These are phyloP conservation scores for Yamagishiella unicocca DNA, from an alignment of 139 green algal species.

Conservation along the genomic window DNA sequence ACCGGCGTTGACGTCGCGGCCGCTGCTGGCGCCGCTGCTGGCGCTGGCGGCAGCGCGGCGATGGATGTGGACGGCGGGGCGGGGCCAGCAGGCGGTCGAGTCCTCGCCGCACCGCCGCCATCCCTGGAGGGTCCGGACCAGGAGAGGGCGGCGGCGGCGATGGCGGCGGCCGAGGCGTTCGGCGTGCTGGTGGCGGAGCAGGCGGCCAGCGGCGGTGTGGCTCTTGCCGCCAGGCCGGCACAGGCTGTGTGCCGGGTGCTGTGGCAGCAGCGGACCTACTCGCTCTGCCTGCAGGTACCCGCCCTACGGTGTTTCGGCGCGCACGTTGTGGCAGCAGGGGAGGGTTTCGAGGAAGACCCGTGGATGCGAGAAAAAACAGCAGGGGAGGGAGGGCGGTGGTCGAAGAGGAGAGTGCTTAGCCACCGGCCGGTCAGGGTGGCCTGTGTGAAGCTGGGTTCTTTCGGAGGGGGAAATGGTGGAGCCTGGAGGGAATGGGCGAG, in stretches of 20 bases:
- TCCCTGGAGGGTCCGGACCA: not conserved
- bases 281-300: constrained; percentile 25
- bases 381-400: too few species aligned
- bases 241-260: constrained; percentile 8
- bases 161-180: constrained; percentile 10
- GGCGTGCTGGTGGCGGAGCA: constrained; percentile 3
- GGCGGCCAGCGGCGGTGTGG: not conserved
- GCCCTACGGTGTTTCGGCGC: too few species aligned
- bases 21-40: not conserved
- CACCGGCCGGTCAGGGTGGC: too few species aligned
- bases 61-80: not conserved
- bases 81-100: not conserved
- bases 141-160: not conserved
- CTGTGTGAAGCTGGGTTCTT: too few species aligned
- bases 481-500: too few species aligned
- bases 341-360: too few species aligned
- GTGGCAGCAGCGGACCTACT: constrained; percentile 45
- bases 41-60: not conserved
- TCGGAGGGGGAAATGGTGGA: too few species aligned
- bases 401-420: too few species aligned
- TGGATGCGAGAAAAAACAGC: too few species aligned
- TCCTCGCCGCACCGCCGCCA: too few species aligned
- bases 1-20: not conserved
- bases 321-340: too few species aligned
- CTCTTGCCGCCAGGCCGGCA: not conserved